These are phyloP conservation scores for Yamadazyma pseudoaaseri DNA, from an alignment of 1,139 yeast species.

Conservation along the genomic window DNA sequence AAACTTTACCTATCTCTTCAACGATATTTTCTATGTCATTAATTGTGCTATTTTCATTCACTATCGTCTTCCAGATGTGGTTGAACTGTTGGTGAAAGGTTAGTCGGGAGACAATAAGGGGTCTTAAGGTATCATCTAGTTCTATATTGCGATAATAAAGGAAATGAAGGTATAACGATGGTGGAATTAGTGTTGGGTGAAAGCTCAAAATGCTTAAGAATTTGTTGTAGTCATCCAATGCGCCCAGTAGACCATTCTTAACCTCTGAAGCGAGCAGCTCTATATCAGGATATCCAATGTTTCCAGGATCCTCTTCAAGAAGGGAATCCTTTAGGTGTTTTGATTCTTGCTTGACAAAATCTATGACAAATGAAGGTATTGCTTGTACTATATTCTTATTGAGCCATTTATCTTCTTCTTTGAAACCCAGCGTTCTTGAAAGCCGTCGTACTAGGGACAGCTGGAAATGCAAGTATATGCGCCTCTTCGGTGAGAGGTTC, in stretches of 20 bases:
- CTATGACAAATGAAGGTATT: constrained; percentile 9
- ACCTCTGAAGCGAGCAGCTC: constrained; percentile 7
- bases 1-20: constrained; percentile 22
- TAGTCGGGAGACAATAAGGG: constrained; percentile 25
- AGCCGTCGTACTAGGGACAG: no score
- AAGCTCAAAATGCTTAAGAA: constrained; percentile 29
- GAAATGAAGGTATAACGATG: constrained; percentile 25
- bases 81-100: constrained; percentile 31
- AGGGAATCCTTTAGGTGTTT: constrained; percentile 12
- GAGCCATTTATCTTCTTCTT: no score
- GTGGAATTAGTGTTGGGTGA: constrained; percentile 33
- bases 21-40: constrained; percentile 39
- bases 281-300: background rate
- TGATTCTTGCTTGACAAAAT: constrained; percentile 19
- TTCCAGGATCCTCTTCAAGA: constrained; percentile 2
- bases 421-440: no score
- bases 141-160: constrained; percentile 17
- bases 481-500: no score
- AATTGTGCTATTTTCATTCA: constrained; percentile 28
- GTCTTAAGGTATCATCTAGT: constrained; percentile 21
- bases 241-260: constrained; percentile 12
- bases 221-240: constrained; percentile 30
- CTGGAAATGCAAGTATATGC: no score
- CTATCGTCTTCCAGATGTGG: constrained; percentile 30
- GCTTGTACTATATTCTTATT: background rate